Evolutionary conservation across 1,284 basidiomycete genomes (phyloP).

Genomic region (Microbotryomycetes sp.): DNA sequence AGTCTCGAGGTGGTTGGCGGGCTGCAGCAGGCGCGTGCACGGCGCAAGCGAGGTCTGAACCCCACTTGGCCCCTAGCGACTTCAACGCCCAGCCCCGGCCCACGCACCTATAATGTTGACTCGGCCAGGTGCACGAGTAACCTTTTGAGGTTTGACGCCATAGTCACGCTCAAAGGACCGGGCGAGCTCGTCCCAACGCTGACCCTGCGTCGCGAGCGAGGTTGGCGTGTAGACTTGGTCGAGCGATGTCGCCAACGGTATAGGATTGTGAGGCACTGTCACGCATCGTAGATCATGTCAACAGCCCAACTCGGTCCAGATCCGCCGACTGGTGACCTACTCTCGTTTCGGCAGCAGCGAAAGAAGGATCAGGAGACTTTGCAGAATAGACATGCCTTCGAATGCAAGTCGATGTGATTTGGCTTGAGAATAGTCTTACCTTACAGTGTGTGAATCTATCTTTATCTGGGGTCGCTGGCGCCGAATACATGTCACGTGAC

Average conservation of each 20-base stretch:
- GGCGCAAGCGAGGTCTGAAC: background rate
- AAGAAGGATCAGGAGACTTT: background rate
- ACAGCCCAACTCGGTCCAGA: background rate
- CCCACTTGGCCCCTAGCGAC: background rate
- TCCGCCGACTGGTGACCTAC: no score
- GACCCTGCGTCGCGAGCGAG: conserved; percentile 36
- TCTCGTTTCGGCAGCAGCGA: background rate
- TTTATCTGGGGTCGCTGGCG: no score
- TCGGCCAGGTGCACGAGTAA: conserved; percentile 73
- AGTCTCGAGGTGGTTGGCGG: background rate
- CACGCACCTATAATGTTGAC: conserved; percentile 44
- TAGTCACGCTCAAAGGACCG: conserved; percentile 58
- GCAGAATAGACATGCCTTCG: no score
- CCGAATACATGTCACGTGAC: no score
- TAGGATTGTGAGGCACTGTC: conserved; percentile 4
- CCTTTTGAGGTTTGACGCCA: conserved; percentile 58
- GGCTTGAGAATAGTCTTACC: background rate
- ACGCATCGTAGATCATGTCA: background rate
- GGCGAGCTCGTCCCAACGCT: conserved; percentile 59
- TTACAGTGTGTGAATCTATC: no score
- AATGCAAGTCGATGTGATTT: background rate
- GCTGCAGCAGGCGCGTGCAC: background rate
- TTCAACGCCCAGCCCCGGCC: background rate
- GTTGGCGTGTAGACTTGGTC: conserved; percentile 26
- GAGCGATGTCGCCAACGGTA: conserved; percentile 9